Evolutionary conservation across 441 rosid genomes (phyloP).

Genomic region (Croton laevigatus): DNA sequence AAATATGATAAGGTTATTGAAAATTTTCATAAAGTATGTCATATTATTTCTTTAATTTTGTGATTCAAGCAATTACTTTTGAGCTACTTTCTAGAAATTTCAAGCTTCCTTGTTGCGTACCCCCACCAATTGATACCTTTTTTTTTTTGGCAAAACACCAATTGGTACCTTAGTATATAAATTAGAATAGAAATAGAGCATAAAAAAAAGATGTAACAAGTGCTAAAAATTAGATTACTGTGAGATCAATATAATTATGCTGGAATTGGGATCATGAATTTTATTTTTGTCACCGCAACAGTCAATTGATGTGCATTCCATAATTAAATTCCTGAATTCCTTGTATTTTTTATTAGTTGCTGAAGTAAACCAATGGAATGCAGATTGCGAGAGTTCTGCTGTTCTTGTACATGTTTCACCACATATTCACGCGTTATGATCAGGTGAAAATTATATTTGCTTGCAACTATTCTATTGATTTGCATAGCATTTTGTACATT

Average conservation of each 20-base stretch:
- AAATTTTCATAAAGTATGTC: too few relatives aligned
- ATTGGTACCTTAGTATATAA: neutral
- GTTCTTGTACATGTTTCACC: conserved; percentile 44
- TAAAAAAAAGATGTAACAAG: neutral
- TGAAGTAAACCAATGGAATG: conserved; percentile 20
- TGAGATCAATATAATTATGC: neutral
- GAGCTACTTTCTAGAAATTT: too few relatives aligned
- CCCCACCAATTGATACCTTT: too few relatives aligned
- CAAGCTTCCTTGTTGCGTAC: too few relatives aligned
- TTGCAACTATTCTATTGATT: neutral
- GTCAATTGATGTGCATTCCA: neutral
- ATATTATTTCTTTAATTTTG: too few relatives aligned
- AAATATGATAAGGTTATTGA: too few relatives aligned
- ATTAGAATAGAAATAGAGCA: neutral
- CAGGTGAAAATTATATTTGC: conserved; percentile 27
- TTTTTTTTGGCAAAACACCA: too few relatives aligned
- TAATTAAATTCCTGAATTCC: conserved; percentile 1
- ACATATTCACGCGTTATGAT: conserved; percentile 40
- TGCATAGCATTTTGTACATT: too few relatives aligned
- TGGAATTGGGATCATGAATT: neutral
- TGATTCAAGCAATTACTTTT: too few relatives aligned
- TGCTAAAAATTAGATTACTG: neutral
- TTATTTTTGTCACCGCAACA: neutral
- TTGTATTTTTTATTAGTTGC: conserved; percentile 2
- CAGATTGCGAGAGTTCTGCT: conserved; percentile 49